Conservation (phyloP, 202 grass and related monocot species). For the Zizania palustris region DNA sequence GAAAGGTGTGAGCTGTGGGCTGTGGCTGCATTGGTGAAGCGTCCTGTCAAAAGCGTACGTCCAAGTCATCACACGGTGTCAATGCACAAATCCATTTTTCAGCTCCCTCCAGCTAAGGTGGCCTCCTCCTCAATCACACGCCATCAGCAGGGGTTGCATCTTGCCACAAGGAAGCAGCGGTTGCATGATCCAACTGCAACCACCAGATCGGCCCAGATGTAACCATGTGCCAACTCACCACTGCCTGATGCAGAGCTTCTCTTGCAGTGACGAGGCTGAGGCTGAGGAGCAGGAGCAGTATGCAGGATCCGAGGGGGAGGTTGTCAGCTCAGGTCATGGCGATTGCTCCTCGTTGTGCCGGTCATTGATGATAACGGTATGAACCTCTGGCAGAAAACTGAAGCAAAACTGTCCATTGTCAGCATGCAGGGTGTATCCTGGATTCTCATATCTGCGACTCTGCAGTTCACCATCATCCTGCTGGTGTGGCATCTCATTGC, state of each 20-base stretch:
- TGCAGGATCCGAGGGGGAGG: not conserved
- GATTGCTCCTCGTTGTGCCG: constrained; percentile 51
- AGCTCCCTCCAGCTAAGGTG: constrained; percentile 24
- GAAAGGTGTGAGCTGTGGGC: constrained; percentile 42
- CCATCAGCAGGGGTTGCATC: not conserved
- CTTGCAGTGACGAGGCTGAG: constrained; percentile 58
- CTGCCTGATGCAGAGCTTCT: constrained; percentile 13
- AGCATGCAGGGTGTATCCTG: not conserved
- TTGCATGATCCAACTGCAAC: not conserved
- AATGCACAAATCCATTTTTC: constrained; percentile 37
- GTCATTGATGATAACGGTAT: constrained; percentile 56
- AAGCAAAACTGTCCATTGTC: not conserved
- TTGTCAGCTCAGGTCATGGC: constrained; percentile 22
- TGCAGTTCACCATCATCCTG: constrained; percentile 75
- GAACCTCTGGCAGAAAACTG: not conserved
- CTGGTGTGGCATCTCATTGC: constrained; percentile 73
- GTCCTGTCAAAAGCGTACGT: constrained; percentile 45
- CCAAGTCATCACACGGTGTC: constrained; percentile 39
- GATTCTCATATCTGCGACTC: constrained; percentile 27
- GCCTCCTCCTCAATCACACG: not conserved
- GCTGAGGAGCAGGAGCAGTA: constrained; percentile 35
- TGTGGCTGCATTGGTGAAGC: constrained; percentile 30
- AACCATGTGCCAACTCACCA: not conserved
- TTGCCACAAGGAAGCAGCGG: constrained; percentile 6
- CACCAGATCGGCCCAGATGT: not conserved